Conservation (phyloP, 352 stramenopile species). For the Pythium sp. region DNA sequence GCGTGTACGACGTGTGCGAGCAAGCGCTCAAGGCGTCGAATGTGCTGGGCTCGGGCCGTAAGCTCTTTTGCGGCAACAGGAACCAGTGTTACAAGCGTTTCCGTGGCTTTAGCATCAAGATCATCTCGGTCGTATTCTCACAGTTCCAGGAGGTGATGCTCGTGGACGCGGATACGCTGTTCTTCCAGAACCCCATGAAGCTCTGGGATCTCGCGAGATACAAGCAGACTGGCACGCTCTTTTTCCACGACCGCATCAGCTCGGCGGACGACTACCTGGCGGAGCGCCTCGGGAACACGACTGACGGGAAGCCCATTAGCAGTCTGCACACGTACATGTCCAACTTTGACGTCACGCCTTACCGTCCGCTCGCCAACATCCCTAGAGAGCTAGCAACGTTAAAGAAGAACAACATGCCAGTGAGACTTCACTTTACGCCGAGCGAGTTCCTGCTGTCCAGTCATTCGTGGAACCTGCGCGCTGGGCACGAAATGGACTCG, state of each 20-base stretch:
- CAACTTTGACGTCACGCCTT: constrained; percentile 46
- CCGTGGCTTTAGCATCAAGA: constrained; percentile 64
- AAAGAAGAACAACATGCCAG: constrained; percentile 19
- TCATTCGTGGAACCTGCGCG: constrained; percentile 61
- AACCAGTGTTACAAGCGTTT: constrained; percentile 43
- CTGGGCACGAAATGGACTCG: constrained; percentile 73
- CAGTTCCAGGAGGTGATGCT: constrained; percentile 73
- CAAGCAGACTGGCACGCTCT: constrained; percentile 47
- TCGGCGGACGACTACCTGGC: constrained; percentile 40
- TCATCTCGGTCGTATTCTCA: constrained; percentile 60
- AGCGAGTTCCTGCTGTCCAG: constrained; percentile 55
- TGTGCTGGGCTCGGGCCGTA: constrained; percentile 19
- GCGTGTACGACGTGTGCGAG: constrained; percentile 65
- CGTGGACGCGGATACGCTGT: constrained; percentile 66
- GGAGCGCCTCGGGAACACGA: constrained; percentile 20
- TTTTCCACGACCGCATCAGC: constrained; percentile 55
- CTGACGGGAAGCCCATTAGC: constrained; percentile 23
- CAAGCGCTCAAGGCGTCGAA: constrained; percentile 30
- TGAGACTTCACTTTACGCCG: constrained; percentile 35
- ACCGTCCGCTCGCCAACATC: constrained; percentile 34
- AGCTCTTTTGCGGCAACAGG: constrained; percentile 52
- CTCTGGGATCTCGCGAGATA: constrained; percentile 59
- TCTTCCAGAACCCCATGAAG: constrained; percentile 53
- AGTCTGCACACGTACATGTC: constrained; percentile 53
- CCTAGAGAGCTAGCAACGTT: constrained; percentile 14